A percentile compares a stretch with the other conserved stretches of the same genome.
These are phyloP conservation scores for Clonostachys solani DNA, from an alignment of 2,329 filamentous ascomycete genomes.

Conservation along the genomic window DNA sequence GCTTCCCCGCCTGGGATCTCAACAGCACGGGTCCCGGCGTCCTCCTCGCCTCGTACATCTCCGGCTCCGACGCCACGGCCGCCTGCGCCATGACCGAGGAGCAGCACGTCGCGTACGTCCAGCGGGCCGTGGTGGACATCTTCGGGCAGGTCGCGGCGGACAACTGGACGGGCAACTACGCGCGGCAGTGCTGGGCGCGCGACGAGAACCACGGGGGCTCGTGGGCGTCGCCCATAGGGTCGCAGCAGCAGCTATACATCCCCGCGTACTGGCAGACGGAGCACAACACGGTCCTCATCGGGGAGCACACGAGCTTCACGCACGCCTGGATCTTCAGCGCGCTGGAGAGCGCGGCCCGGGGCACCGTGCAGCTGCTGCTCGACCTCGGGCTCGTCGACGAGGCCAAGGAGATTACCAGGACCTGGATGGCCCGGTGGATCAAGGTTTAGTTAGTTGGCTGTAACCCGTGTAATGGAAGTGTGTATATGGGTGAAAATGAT, in stretches of 20 bases:
- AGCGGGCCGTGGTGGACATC: slow-evolving; percentile 62
- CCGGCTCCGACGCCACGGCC: slow-evolving; percentile 25
- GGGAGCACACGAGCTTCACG: slow-evolving; percentile 67
- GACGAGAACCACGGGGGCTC: slow-evolving; percentile 58
- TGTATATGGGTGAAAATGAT: too few relatives aligned
- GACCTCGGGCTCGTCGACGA: slow-evolving; percentile 13
- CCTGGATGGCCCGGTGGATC: slow-evolving; percentile 5
- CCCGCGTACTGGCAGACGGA: slow-evolving; percentile 70
- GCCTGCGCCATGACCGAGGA: slow-evolving; percentile 45
- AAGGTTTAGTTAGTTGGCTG: too few relatives aligned
- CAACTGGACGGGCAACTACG: slow-evolving; percentile 60
- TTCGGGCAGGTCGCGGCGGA: slow-evolving; percentile 41
- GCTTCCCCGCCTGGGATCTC: slow-evolving; percentile 64
- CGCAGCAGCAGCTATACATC: slow-evolving; percentile 66
- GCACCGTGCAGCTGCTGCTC: slow-evolving; percentile 59
- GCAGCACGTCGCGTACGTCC: slow-evolving; percentile 58
- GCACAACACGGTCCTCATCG: slow-evolving; percentile 62
- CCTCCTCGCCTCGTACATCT: slow-evolving; percentile 57
- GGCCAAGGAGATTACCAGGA: slow-evolving; percentile 7
- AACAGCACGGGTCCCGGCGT: slow-evolving; percentile 61
- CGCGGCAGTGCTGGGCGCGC: slow-evolving; percentile 61
- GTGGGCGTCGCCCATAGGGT: slow-evolving; percentile 57
- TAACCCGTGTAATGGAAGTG: too few relatives aligned
- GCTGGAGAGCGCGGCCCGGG: slow-evolving; percentile 62
- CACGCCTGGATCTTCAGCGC: slow-evolving; percentile 69